phyloP scores from a whole-genome alignment of 2,329 filamentous ascomycete species.

The Ophiostoma populinum region DNA sequence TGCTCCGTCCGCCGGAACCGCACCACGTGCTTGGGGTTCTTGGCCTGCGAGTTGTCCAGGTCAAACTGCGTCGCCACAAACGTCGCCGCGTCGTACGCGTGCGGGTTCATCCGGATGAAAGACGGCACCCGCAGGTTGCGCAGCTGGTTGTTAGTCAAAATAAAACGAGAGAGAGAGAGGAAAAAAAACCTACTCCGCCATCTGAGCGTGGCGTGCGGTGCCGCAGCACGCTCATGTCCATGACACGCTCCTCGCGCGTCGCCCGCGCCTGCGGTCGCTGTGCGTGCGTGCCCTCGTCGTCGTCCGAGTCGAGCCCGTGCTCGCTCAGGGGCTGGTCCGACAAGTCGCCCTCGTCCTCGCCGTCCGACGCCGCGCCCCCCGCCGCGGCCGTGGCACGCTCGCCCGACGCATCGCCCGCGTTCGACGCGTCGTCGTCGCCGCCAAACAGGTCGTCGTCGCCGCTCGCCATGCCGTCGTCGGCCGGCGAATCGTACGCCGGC shows the following conservation, averaged over 20 bases:
- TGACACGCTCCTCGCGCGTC: slow-evolving; percentile 38
- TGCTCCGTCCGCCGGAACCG: slow-evolving; percentile 53
- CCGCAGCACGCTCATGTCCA: slow-evolving; percentile 47
- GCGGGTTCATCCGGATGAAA: slow-evolving; percentile 54
- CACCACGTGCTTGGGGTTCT: slow-evolving; percentile 45
- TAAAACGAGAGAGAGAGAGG: not conserved
- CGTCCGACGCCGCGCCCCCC: slow-evolving; percentile 33
- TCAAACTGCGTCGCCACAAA: slow-evolving; percentile 45
- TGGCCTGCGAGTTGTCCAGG: slow-evolving; percentile 32
- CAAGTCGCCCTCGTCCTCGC: slow-evolving; percentile 42
- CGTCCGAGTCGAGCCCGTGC: slow-evolving; percentile 37
- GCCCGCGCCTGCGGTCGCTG: slow-evolving; percentile 14
- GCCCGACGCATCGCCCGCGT: slow-evolving; percentile 43
- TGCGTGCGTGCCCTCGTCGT: slow-evolving; percentile 27
- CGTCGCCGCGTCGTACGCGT: slow-evolving; percentile 45
- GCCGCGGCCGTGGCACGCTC: slow-evolving; percentile 31
- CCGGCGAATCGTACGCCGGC: slow-evolving; percentile 7
- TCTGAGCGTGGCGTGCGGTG: slow-evolving; percentile 46
- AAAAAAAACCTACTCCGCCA: not conserved
- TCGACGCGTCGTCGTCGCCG: slow-evolving; percentile 25
- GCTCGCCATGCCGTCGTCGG: slow-evolving; percentile 6
- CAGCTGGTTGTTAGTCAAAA: slow-evolving; percentile 31
- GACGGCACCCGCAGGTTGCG: slow-evolving; percentile 54
- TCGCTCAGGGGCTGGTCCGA: slow-evolving; percentile 47
- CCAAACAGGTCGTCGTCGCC: slow-evolving; percentile 12